phyloP scores from a whole-genome alignment of 2,329 filamentous ascomycete genomes.

The Chrysosporium keratinophilum region DNA sequence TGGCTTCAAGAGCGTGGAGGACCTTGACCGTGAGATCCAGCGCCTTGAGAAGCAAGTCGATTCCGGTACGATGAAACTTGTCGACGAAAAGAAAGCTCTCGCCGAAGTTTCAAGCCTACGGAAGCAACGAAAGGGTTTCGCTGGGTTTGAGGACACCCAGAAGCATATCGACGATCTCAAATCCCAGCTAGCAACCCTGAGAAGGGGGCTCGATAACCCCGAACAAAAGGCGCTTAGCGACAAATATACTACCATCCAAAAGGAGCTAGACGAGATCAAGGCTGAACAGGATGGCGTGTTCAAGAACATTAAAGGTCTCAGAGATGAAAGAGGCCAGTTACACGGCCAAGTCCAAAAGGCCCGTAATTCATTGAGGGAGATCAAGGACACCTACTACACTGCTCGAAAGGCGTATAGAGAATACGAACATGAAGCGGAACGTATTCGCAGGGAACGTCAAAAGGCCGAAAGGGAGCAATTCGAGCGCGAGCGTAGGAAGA shows the following conservation, averaged over 20 bases:
- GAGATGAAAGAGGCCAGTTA: constrained; percentile 75
- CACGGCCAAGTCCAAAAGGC: constrained; percentile 81
- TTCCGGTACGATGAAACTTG: constrained; percentile 81
- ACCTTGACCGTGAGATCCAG: constrained; percentile 74
- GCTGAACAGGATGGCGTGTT: constrained; percentile 82
- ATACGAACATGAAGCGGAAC: constrained; percentile 73
- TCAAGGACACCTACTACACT: constrained; percentile 82
- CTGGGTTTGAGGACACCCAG: constrained; percentile 70
- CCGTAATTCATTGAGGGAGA: constrained; percentile 66
- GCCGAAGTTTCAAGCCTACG: constrained; percentile 70
- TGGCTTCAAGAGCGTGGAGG: constrained; percentile 75
- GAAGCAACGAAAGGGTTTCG: constrained; percentile 86
- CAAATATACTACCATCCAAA: constrained; percentile 72
- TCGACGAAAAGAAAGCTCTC: constrained; percentile 93
- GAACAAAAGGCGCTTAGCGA: constrained; percentile 82
- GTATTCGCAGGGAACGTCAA: constrained; percentile 64
- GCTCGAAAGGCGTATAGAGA: constrained; percentile 71
- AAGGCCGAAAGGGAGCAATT: constrained; percentile 61
- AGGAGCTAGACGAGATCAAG: constrained; percentile 82
- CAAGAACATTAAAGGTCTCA: constrained; percentile 74
- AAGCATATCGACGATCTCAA: constrained; percentile 83
- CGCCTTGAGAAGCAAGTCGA: constrained; percentile 77
- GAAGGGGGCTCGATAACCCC: constrained; percentile 81
- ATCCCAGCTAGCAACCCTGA: constrained; percentile 76
- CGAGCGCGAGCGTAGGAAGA: constrained; percentile 41